phyloP scores from a whole-genome alignment of 441 rosid genomes.

The Adansonia gregorii region DNA sequence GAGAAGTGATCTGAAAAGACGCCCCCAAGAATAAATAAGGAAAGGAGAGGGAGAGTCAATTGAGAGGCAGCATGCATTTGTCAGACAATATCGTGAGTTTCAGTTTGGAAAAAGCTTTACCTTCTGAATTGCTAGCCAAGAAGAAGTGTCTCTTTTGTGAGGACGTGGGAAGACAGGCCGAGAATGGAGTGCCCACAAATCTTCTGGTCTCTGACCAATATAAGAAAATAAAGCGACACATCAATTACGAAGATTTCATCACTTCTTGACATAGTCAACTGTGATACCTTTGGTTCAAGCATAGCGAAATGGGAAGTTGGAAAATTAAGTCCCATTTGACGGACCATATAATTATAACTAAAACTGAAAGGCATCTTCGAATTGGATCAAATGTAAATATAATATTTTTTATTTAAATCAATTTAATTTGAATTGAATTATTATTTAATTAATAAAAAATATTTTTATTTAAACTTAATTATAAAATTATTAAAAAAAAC shows the following conservation, averaged over 20 bases:
- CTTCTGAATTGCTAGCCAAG: conserved; percentile 90
- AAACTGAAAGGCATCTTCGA: neutral
- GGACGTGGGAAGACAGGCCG: conserved; percentile 79
- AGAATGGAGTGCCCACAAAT: conserved; percentile 92
- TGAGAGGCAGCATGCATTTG: neutral
- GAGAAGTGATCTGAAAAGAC: conserved; percentile 61
- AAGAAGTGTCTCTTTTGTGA: conserved; percentile 69
- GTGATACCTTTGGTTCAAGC: neutral
- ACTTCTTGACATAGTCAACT: neutral
- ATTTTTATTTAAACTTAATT: too few relatives aligned
- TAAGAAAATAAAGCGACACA: conserved; percentile 5
- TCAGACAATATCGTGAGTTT: neutral
- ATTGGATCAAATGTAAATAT: neutral
- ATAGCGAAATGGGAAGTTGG: neutral
- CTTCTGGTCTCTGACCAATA: conserved; percentile 78
- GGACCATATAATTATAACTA: neutral
- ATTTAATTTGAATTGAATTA: too few relatives aligned
- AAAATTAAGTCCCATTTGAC: neutral
- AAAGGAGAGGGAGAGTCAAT: conserved; percentile 18
- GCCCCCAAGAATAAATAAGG: conserved; percentile 22
- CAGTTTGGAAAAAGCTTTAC: conserved; percentile 32
- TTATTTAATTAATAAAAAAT: too few relatives aligned
- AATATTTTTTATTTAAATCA: too few relatives aligned
- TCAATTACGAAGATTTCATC: conserved; percentile 18
- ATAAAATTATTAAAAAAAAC: too few relatives aligned